Conservation (phyloP, 345 rosid genomes). For the Arabis alpina region DNA sequence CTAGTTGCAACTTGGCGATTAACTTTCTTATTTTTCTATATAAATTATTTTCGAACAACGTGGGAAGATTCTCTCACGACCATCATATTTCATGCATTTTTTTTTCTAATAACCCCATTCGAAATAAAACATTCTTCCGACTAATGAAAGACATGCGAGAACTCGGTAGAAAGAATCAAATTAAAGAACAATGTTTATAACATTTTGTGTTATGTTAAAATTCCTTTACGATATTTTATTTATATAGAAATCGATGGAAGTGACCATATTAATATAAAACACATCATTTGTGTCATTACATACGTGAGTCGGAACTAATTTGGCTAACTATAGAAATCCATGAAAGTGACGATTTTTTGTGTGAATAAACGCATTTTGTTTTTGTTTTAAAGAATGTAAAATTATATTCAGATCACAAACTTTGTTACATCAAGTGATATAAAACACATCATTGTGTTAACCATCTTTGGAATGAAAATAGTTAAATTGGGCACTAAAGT, state of each 20-base stretch:
- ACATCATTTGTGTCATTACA: neutral
- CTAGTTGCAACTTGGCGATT: slow-evolving; percentile 30
- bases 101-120: neutral
- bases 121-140: slow-evolving; percentile 29
- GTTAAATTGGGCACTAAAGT: slow-evolving; percentile 6
- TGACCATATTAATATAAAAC: neutral
- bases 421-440: neutral
- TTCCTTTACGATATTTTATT: neutral
- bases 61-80: slow-evolving; percentile 42
- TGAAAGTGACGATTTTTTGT: too few species aligned
- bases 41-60: slow-evolving; percentile 24
- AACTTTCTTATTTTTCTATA: slow-evolving; percentile 17
- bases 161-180: neutral
- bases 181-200: neutral
- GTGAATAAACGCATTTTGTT: too few species aligned
- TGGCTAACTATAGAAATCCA: too few species aligned
- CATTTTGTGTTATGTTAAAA: neutral
- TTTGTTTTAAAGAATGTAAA: too few species aligned
- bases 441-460: neutral
- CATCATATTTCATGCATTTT: neutral
- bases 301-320: neutral
- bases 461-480: slow-evolving; percentile 17
- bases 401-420: too few species aligned
- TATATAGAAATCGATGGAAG: neutral
- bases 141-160: slow-evolving; percentile 9